Evolutionary conservation across 148 eudicot species (phyloP), one percentile per base, ranked within the genome.

Genomic region (Simmondsia chinensis): DNA sequence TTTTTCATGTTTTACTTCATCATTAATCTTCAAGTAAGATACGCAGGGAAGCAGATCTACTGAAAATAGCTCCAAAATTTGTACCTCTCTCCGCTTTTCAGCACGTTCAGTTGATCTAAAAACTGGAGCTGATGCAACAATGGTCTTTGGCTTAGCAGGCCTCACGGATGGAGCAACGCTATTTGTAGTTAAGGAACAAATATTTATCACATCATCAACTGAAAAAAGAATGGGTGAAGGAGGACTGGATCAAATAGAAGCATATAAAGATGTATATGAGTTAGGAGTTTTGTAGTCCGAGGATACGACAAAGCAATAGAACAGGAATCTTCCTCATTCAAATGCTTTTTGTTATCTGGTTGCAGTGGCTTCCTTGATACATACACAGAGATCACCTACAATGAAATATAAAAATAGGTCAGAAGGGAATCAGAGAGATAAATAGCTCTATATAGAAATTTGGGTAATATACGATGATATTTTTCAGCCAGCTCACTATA

Each of bases 21-120:
- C n/a, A n/a, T n/a, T n/a, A n/a, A n/a, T n/a, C n/a, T n/a, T n/a
- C n/a, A n/a, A n/a, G n/a, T n/a, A n/a, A n/a, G n/a, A n/a, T n/a
- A n/a, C n/a, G n/a, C n/a, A n/a, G n/a, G n/a, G n/a, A n/a, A n/a
- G n/a, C n/a, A n/a, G n/a, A n/a, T n/a, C n/a, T n/a, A n/a, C n/a
- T n/a, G n/a, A n/a, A n/a, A n/a, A n/a, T n/a, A n/a, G n/a, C n/a
- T n/a, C n/a, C n/a, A n/a, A n/a, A n/a, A n/a, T n/a, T n/a, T n/a
- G 50, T 63, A 88, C 96, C 96, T 88, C 83, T 50, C 65, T 88
- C 26, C 96, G 76, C 69, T 73, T 83, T 75, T 80, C 86, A 39
- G 89, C 89, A 50, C 96, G 96, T 45, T 75, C 82, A 19, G 51
- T 58, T 64, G 76, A 73, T 61, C 61, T 80, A 56, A 87, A 87